Evolutionary conservation across 169 alveolate genomes (phyloP), one percentile per base, ranked within the genome.

Genomic region (Plasmodium malariae): DNA sequence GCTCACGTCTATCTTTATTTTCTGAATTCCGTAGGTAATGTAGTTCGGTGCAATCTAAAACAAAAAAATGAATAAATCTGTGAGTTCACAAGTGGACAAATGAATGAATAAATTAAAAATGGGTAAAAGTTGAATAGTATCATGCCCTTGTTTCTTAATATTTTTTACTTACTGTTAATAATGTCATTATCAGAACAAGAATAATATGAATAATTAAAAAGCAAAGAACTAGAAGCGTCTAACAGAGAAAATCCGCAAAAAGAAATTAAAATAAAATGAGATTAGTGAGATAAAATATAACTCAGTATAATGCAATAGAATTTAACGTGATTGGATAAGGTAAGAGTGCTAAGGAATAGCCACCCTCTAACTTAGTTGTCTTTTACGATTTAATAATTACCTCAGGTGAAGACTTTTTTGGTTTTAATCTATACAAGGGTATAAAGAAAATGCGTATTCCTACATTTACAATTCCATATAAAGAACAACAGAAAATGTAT

Each of bases 351-450:
- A 48, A 48, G 0, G n/a, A 55, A 55, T 21, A 6, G 45, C 0
- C 19, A 21, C 40, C 19, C 11, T 65, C 1, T 11, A 34, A 5
- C 12, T 14, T 32, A 6, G 12, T 7, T 2, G 0, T 36, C 2
- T 63, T 3, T n/a, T 34, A 14, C 4, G 0, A 12, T 51, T 54
- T 32, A 2, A 24, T 60, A 34, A 0, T 48, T 78, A 78, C 97
- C 88, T 93, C 93, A 7, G 97, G 96, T n/a, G 85, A 59, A 9
- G 95, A 88, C 30, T 88, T 83, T 73, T 92, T 88, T n/a, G 86
- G 92, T 67, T 92, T 95, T 45, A 95, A 72, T 30, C 70, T 54
- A 62, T 51, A 95, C 17, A 92, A 45, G 11, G 89, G 91, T 7
- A 94, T 80, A 36, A 92, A 91, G 48, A 78, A 74, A 40, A 93